These are phyloP conservation scores for Phytophthora aleatoria DNA, from an alignment of 352 stramenopile species.

Conservation along the genomic window DNA sequence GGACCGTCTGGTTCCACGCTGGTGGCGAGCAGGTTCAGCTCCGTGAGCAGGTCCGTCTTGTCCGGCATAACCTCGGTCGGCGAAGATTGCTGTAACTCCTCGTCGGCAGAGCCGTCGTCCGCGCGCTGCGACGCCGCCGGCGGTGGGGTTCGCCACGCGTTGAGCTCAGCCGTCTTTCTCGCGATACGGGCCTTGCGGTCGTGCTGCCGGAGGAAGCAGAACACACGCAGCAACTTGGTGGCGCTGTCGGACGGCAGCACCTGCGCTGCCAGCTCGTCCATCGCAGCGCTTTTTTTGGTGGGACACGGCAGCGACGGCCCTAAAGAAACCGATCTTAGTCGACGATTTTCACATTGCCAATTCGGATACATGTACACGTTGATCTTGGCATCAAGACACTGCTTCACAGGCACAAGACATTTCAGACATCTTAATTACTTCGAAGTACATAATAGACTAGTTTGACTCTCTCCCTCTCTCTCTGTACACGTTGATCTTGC, in stretches of 20 bases:
- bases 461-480: too few relatives aligned
- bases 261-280: conserved; percentile 16
- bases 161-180: conserved; percentile 41
- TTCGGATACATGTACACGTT: not conserved
- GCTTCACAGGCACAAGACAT: too few relatives aligned
- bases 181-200: conserved; percentile 53
- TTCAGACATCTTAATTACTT: too few relatives aligned
- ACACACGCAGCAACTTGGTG: conserved; percentile 52
- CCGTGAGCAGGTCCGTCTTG: conserved; percentile 23
- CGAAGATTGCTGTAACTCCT: conserved; percentile 11
- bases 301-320: conserved; percentile 3
- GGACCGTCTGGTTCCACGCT: conserved; percentile 25
- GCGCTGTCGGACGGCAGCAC: conserved; percentile 49
- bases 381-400: too few relatives aligned
- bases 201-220: conserved; percentile 62
- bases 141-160: conserved; percentile 16
- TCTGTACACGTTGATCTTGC: too few relatives aligned
- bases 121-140: conserved; percentile 7
- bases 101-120: not conserved
- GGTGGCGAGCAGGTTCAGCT: conserved; percentile 40
- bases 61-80: conserved; percentile 17
- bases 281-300: conserved; percentile 6
- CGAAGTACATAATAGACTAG: too few relatives aligned
- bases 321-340: conserved; percentile 29
- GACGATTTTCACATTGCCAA: not conserved